phyloP scores from a whole-genome alignment of 2,329 filamentous ascomycete species.

The Cladosporium sphaerospermum region DNA sequence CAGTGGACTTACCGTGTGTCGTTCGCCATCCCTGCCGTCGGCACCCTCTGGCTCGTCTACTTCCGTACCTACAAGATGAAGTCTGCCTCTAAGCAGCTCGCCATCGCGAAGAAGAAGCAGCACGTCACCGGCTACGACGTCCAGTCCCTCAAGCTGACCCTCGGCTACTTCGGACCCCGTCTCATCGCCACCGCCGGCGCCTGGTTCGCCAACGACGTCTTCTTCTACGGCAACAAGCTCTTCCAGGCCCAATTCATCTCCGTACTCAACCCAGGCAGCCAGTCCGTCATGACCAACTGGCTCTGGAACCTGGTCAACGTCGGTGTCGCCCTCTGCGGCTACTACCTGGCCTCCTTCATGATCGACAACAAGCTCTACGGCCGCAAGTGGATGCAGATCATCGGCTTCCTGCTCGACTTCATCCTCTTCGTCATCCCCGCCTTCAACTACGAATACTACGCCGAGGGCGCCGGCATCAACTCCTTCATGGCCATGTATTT shows the following conservation, averaged over 20 bases:
- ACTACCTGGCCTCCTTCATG: slow-evolving; percentile 81
- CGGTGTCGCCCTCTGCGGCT: slow-evolving; percentile 75
- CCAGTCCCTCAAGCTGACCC: slow-evolving; percentile 70
- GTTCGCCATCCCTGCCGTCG: slow-evolving; percentile 83
- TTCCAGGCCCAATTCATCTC: slow-evolving; percentile 89
- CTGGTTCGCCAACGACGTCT: slow-evolving; percentile 96
- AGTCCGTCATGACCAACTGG: slow-evolving; percentile 74
- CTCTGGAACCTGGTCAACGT: slow-evolving; percentile 90
- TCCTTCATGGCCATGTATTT: slow-evolving; percentile 99
- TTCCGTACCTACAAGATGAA: slow-evolving; percentile 95
- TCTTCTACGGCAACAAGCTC: slow-evolving; percentile 99
- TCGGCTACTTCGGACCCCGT: slow-evolving; percentile 78
- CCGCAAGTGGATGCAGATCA: slow-evolving; percentile 90
- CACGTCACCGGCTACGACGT: slow-evolving; percentile 89
- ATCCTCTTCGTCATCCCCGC: slow-evolving; percentile 87
- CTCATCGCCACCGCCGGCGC: slow-evolving; percentile 77
- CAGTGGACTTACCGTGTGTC: slow-evolving; percentile 91
- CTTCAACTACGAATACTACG: slow-evolving; percentile 84
- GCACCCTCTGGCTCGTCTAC: slow-evolving; percentile 91
- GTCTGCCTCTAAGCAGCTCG: slow-evolving; percentile 74
- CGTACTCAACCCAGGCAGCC: slow-evolving; percentile 63
- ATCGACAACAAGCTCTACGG: slow-evolving; percentile 97
- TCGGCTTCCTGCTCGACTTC: slow-evolving; percentile 91
- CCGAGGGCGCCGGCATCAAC: slow-evolving; percentile 61
- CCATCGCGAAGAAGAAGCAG: slow-evolving; percentile 74